These are phyloP conservation scores for Galerina sulciceps DNA, from an alignment of 768 basidiomycete species.

Conservation along the genomic window DNA sequence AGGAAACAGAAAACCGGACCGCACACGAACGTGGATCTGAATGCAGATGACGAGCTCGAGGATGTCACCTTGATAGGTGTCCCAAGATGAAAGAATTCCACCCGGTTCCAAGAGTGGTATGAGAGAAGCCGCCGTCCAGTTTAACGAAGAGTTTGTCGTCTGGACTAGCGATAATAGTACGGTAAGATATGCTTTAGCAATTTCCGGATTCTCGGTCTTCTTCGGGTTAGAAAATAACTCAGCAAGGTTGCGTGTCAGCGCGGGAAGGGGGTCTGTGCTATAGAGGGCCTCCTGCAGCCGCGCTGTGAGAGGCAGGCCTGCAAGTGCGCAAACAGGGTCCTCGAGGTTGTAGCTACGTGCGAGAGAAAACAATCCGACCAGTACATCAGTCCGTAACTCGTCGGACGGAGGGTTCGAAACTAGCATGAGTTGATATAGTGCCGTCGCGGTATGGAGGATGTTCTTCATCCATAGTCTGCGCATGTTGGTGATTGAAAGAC, in stretches of 20 bases:
- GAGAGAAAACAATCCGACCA: constrained; percentile 14
- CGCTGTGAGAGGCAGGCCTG: constrained; percentile 12
- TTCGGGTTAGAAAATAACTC: constrained; percentile 8
- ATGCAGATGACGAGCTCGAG: constrained; percentile 15
- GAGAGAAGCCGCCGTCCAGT: constrained; percentile 12
- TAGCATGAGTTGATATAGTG: constrained; percentile 1
- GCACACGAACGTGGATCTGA: constrained; percentile 12
- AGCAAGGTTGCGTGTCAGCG: constrained; percentile 11
- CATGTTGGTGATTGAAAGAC: constrained; percentile 1
- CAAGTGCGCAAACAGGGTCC: constrained; percentile 12
- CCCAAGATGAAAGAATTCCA: constrained; percentile 6
- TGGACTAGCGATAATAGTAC: constrained; percentile 14
- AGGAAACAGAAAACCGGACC: constrained; percentile 12
- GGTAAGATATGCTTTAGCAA: constrained; percentile 12
- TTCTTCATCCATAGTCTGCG: constrained; percentile 4
- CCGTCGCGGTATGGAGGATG: not conserved
- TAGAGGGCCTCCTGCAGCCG: constrained; percentile 13
- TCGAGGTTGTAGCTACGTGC: constrained; percentile 13
- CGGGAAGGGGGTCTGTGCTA: constrained; percentile 12
- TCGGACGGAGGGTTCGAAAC: constrained; percentile 10
- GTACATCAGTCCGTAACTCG: constrained; percentile 12
- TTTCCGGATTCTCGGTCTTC: constrained; percentile 6
- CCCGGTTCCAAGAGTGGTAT: constrained; percentile 10
- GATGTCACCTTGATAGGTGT: constrained; percentile 2
- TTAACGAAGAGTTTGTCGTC: constrained; percentile 13